Conservation (phyloP, 139 green algal species). For the Coccomyxa sp. region DNA sequence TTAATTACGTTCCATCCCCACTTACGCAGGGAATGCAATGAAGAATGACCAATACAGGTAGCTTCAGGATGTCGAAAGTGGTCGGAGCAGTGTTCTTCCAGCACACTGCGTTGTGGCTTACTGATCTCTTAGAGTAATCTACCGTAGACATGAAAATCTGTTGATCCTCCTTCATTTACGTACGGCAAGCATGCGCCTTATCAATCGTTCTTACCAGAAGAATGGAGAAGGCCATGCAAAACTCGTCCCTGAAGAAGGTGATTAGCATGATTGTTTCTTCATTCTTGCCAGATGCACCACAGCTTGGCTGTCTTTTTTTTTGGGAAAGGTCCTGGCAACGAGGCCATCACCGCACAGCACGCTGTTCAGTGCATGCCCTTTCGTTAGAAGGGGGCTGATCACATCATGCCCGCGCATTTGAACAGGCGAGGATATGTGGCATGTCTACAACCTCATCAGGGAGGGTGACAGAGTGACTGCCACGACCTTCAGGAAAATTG, state of each 20-base stretch:
- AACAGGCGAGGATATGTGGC: constrained; percentile 91
- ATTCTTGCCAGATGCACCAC: background rate
- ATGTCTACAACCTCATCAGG: constrained; percentile 82
- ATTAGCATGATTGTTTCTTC: background rate
- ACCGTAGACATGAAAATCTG: no score
- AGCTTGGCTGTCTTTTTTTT: background rate
- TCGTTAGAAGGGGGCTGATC: background rate
- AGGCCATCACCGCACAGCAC: background rate
- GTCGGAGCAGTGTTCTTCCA: no score
- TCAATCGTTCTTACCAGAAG: constrained; percentile 46
- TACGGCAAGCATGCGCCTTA: constrained; percentile 64
- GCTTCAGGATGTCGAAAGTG: no score
- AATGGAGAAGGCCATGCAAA: constrained; percentile 63
- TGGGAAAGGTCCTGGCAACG: background rate
- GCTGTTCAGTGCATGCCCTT: background rate
- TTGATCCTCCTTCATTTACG: no score
- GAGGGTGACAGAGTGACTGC: constrained; percentile 67
- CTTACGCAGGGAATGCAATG: no score
- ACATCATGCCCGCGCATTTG: background rate
- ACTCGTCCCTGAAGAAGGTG: constrained; percentile 77
- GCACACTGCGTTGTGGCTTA: no score
- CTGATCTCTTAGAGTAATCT: no score
- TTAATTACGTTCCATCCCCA: no score
- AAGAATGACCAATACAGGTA: no score
- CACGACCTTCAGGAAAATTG: constrained; percentile 40